Base-by-base conservation (phyloP, 805 yeast species). In the Metschnikowia colocasiae region DNA sequence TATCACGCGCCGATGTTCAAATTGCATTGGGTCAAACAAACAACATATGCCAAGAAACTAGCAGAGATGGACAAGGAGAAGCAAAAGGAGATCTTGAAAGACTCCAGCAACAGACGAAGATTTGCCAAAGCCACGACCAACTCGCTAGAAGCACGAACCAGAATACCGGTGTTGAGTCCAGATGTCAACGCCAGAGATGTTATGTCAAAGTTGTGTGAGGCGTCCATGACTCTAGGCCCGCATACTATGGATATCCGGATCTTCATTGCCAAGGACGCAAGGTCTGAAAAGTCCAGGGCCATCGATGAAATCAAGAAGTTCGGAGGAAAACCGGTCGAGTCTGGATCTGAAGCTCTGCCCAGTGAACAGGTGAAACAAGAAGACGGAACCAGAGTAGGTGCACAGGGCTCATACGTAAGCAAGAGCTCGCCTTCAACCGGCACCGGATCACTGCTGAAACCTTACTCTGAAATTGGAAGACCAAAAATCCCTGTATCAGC, bases 151-250 rank as follows among this genome's bases (percentile, higher is more conserved):
- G 50, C 58, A 13, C 47, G 53, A 19, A 52, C 52, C n/a, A 53
- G 74, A 33, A 53, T 42, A 44, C 74, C 70, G 44, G 74, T 62
- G 46, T 64, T 66, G 49, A 65, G 72, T 7, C 54, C 62, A 15
- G 75, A 71, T 12, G 67, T 68, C 4, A 80, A 79, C 59, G 84
- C 87, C 4, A 71, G 95, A 57, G 97, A 92, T 53, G 82, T 82
- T 47, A 90, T 91, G 96, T 84, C 89, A 50, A 90, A 89, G 61
- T 69, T 94, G 47, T 81, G 92, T 55, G 97, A 91, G 55, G 81
- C 91, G 50, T 67, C 71, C 1, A 65, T 90, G 67, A 71, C 74
- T 9, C 74, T 85, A 19, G 98, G 97, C 0, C 96, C 97, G 0
- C 99, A 92, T 65, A 65, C 71, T 0, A 88, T 88, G 65, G 88